Evolutionary conservation across 2,329 filamentous ascomycete genomes (phyloP).

Genomic region (Arthrinium puccinioides): DNA sequence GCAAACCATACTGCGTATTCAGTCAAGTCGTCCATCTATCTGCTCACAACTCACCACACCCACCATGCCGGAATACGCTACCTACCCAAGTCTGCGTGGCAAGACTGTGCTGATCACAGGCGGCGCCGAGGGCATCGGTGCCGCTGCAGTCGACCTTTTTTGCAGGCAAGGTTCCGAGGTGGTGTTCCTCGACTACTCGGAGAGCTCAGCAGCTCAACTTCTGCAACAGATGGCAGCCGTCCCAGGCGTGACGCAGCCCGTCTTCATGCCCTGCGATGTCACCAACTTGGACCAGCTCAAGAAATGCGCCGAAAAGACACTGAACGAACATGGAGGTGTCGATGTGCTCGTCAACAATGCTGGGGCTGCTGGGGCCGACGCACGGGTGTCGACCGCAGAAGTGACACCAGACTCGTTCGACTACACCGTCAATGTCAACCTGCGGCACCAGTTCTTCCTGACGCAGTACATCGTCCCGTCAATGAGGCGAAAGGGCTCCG

Average conservation of each 20-base stretch:
- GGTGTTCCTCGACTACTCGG: slow-evolving; percentile 33
- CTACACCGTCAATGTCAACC: slow-evolving; percentile 33
- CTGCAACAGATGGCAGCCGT: slow-evolving; percentile 16
- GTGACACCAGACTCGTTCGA: slow-evolving; percentile 36
- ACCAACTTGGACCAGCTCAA: slow-evolving; percentile 26
- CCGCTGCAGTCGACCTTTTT: slow-evolving; percentile 35
- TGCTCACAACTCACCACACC: too few relatives aligned
- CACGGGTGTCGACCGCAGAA: slow-evolving; percentile 20
- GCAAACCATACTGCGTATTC: too few relatives aligned
- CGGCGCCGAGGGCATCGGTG: slow-evolving; percentile 39
- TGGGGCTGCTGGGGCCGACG: slow-evolving; percentile 14
- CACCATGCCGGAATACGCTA: slow-evolving; percentile 21
- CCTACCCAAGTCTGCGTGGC: slow-evolving; percentile 32
- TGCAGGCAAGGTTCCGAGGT: slow-evolving; percentile 35
- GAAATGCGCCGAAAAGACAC: slow-evolving; percentile 23
- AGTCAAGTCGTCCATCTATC: too few relatives aligned
- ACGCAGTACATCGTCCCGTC: slow-evolving; percentile 28
- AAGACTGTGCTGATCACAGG: slow-evolving; percentile 36
- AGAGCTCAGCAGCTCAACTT: slow-evolving; percentile 22
- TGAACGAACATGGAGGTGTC: slow-evolving; percentile 18
- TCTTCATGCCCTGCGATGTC: slow-evolving; percentile 35
- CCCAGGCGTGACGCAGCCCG: slow-evolving; percentile 18
- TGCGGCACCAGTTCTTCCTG: slow-evolving; percentile 36
- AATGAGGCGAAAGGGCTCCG: slow-evolving; percentile 21
- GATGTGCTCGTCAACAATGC: slow-evolving; percentile 32